Conservation (phyloP, 805 yeast genomes). For the Zygosaccharomyces bisporus region DNA sequence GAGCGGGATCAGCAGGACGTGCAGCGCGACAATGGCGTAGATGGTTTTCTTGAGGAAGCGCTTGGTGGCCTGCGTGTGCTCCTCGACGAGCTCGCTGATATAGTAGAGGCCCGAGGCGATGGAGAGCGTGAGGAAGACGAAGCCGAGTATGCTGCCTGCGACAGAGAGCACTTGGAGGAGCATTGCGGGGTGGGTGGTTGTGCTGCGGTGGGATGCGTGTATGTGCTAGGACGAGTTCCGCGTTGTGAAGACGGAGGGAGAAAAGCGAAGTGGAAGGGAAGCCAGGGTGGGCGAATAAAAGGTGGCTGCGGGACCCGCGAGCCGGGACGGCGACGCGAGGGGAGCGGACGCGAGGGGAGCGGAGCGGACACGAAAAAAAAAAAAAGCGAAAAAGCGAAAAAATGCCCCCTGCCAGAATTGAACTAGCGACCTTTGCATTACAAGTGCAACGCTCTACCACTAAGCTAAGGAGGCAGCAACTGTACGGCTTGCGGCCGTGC, state of each 20-base stretch:
- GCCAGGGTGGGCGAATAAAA: no score
- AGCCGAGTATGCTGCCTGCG: constrained; percentile 58
- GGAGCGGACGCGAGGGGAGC: no score
- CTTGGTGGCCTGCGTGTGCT: constrained; percentile 81
- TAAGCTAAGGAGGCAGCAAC: constrained; percentile 85
- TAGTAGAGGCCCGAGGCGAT: constrained; percentile 91
- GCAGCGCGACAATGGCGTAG: constrained; percentile 51
- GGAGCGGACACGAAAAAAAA: no score
- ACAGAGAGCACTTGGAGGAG: constrained; percentile 56
- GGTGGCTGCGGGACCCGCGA: no score
- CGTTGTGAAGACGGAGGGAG: no score
- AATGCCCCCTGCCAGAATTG: constrained; percentile 82
- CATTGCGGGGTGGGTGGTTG: no score
- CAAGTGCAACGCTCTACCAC: constrained; percentile 99
- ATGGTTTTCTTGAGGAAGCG: constrained; percentile 62
- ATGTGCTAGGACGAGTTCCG: no score
- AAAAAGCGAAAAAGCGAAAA: not conserved
- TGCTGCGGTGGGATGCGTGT: no score
- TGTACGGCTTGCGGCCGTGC: no score
- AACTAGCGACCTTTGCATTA: constrained; percentile 97
- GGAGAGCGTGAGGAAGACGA: constrained; percentile 56
- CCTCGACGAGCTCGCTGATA: constrained; percentile 88
- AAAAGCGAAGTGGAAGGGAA: no score
- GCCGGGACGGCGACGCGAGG: no score
- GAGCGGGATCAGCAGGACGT: constrained; percentile 56